Evolutionary conservation across 164 flowering plant genomes (phyloP).

Genomic region (Sextonia rubra): DNA sequence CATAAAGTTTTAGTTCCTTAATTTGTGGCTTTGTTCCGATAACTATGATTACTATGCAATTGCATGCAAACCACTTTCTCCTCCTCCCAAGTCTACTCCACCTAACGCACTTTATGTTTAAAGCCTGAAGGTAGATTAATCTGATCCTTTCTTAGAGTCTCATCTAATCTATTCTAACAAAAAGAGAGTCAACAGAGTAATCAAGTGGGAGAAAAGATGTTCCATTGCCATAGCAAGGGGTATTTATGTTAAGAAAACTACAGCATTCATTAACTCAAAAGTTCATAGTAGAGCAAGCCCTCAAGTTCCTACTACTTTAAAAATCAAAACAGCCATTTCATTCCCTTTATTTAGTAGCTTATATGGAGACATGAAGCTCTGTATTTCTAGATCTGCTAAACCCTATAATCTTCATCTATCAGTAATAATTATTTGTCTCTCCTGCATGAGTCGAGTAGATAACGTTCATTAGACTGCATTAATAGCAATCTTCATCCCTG

Average conservation of each 20-base stretch:
- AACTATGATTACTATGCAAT: too few species aligned
- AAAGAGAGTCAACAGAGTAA: not conserved
- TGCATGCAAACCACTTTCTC: not conserved
- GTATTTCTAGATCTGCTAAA: not conserved
- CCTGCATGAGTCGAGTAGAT: not conserved
- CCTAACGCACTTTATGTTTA: not conserved
- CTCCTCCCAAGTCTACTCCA: not conserved
- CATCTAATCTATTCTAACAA: too few species aligned
- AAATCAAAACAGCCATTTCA: not conserved
- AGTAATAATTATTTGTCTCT: not conserved
- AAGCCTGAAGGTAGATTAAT: too few species aligned
- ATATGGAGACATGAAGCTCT: not conserved
- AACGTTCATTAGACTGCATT: slow-evolving; percentile 19
- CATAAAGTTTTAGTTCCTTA: not conserved
- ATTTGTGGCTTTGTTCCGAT: too few species aligned
- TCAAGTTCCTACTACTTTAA: not conserved
- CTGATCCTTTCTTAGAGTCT: not conserved
- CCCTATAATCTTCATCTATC: not conserved
- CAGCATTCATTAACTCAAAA: too few species aligned
- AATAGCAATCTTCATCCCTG: slow-evolving; percentile 59
- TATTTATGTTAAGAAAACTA: not conserved
- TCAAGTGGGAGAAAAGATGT: not conserved
- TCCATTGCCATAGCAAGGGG: not conserved
- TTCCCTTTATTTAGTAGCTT: slow-evolving; percentile 1
- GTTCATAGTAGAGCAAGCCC: not conserved